Conservation (phyloP, 192 early-diverging fungal genomes). For the Backusella luteola region DNA sequence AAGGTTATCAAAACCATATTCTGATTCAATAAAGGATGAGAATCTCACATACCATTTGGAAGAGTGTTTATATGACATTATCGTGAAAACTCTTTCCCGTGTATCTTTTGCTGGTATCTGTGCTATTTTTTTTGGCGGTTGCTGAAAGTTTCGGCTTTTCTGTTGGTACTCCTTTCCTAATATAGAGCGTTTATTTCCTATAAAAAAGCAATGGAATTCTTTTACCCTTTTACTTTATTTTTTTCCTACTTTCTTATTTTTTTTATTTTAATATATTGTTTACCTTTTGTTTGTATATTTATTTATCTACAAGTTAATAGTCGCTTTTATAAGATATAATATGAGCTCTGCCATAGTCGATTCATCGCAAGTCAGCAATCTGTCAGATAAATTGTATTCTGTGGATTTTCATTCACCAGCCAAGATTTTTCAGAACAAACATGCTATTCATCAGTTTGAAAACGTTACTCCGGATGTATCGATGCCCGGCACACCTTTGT, state of each 20-base stretch:
- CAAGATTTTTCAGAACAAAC: constrained; percentile 27
- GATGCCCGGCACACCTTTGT: constrained; percentile 31
- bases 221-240: neutral
- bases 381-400: constrained; percentile 19
- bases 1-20: neutral
- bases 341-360: constrained; percentile 1
- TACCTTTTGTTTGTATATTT: neutral
- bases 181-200: neutral
- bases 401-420: constrained; percentile 34
- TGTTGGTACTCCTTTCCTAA: constrained; percentile 1
- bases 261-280: neutral
- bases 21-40: neutral
- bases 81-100: constrained; percentile 2
- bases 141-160: neutral
- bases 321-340: neutral
- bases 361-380: constrained; percentile 7
- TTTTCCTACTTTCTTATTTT: neutral
- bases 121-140: neutral
- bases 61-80: neutral
- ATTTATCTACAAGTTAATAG: neutral
- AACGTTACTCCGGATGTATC: constrained; percentile 32
- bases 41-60: neutral
- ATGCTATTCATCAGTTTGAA: constrained; percentile 30
- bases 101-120: neutral
- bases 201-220: neutral